Conservation (phyloP, 441 rosid species). For the Gossypium gossypioides region DNA sequence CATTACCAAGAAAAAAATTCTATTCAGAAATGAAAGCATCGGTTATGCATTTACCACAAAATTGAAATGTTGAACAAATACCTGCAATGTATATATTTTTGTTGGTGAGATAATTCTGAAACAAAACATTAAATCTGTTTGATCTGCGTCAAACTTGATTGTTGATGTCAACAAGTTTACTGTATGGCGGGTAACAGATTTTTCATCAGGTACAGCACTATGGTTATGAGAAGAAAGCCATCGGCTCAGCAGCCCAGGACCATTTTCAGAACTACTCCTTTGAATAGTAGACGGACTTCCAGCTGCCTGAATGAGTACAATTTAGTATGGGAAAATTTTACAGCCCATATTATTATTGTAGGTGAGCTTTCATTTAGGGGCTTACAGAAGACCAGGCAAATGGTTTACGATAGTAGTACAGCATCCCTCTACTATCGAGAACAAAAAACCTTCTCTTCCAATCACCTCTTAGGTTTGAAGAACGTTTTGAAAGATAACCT, state of each 20-base stretch:
- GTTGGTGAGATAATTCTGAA: slow-evolving; percentile 88
- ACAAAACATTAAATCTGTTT: slow-evolving; percentile 93
- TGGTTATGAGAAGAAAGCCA: slow-evolving; percentile 96
- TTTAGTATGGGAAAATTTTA: slow-evolving; percentile 14
- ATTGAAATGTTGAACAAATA: slow-evolving; percentile 16
- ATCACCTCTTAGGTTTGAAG: slow-evolving; percentile 91
- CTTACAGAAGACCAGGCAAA: slow-evolving; percentile 70
- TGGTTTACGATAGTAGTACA: slow-evolving; percentile 88
- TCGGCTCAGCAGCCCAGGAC: slow-evolving; percentile 73
- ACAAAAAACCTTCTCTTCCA: slow-evolving; percentile 98
- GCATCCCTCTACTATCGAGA: slow-evolving; percentile 94
- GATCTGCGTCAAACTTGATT: slow-evolving; percentile 87
- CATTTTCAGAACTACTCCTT: slow-evolving; percentile 54
- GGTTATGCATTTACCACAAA: background rate
- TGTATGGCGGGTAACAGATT: slow-evolving; percentile 85
- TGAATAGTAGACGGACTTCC: slow-evolving; percentile 50
- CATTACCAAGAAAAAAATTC: background rate
- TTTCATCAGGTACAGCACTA: slow-evolving; percentile 81
- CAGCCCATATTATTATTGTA: background rate
- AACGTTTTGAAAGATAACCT: slow-evolving; percentile 93
- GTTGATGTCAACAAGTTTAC: slow-evolving; percentile 89
- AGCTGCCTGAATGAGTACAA: slow-evolving; percentile 41
- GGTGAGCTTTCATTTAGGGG: slow-evolving; percentile 15
- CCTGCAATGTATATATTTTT: slow-evolving; percentile 91
- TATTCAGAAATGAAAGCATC: background rate